phyloP scores from a whole-genome alignment of 2,329 filamentous ascomycete species.

The Aspergillus pseudonomiae region DNA sequence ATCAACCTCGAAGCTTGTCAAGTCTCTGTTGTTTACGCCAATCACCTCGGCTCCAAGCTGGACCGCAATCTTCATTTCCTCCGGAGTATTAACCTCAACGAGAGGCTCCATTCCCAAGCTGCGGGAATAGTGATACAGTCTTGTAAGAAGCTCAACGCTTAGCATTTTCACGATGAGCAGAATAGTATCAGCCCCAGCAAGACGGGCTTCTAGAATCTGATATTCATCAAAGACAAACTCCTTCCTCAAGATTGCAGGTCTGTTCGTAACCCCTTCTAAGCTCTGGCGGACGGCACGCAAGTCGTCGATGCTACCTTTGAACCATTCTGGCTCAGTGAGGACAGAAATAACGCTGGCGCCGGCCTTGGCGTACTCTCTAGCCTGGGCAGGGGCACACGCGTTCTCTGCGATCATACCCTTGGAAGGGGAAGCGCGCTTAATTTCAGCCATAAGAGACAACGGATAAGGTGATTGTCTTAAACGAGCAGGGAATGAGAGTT shows the following conservation, averaged over 20 bases:
- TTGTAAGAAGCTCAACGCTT: slow-evolving; percentile 69
- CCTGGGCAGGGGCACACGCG: slow-evolving; percentile 86
- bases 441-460: slow-evolving; percentile 95
- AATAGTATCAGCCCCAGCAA: slow-evolving; percentile 92
- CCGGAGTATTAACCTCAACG: slow-evolving; percentile 92
- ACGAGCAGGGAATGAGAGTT: slow-evolving; percentile 77
- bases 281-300: slow-evolving; percentile 83
- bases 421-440: slow-evolving; percentile 93
- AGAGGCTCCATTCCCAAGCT: slow-evolving; percentile 95
- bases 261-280: slow-evolving; percentile 86
- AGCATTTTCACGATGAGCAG: slow-evolving; percentile 99
- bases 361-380: slow-evolving; percentile 86
- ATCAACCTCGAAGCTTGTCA: slow-evolving; percentile 96
- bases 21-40: slow-evolving; percentile 95
- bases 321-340: slow-evolving; percentile 98
- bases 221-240: slow-evolving; percentile 99
- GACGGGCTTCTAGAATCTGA: slow-evolving; percentile 89
- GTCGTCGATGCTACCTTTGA: slow-evolving; percentile 97
- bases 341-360: slow-evolving; percentile 97
- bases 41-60: slow-evolving; percentile 87
- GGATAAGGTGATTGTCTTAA: slow-evolving; percentile 80
- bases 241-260: slow-evolving; percentile 89
- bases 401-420: slow-evolving; percentile 91
- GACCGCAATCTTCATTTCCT: slow-evolving; percentile 89
- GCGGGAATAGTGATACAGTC: slow-evolving; percentile 84